Evolutionary conservation across 352 stramenopile genomes (phyloP), one percentile per base, ranked within the genome.

Genomic region (Blastocystis sp.): DNA sequence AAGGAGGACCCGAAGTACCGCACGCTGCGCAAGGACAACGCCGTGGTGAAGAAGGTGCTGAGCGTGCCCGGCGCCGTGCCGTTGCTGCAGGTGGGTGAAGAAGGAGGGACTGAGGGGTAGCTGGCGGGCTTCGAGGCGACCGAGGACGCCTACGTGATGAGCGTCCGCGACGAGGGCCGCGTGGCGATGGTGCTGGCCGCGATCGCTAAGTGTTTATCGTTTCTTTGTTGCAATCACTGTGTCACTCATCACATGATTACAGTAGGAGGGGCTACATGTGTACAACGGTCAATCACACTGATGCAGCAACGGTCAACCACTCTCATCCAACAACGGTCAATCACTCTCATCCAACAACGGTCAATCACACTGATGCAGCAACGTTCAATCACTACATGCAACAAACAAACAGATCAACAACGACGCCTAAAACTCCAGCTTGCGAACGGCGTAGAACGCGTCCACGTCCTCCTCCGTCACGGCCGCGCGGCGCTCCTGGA

Each of bases 371-470:
- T n/a, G n/a, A n/a, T n/a, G n/a, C n/a, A n/a, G n/a, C n/a, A n/a
- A 34, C 28, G 28, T 34, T 34, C 28, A 41, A 38, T 23, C n/a
- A 69, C n/a, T 74, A 38, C 23, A 45, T 64, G 41, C 23, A 45
- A 65, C 71, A 81, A 81, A 81, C 71, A 81, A 38, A 5, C 9
- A 34, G 40, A 77, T 34, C 28, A 34, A 34, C 28, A 0, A 34
- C 28, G 0, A 34, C 28, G 21, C 52, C 45, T 60, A 96, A 91
- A 96, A 96, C 89, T 96, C 93, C 89, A 97, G 90, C 67, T 92
- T 91, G 45, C 95, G 92, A 88, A 98, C 93, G 23, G 89, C 91
- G 96, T 99, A 99, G 91, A 98, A 99, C 90, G 98, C 92, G 53
- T 91, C 92, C 3, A 99, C 93, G 67, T 98, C 92, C 23, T 97